Base-by-base conservation (phyloP, 2,329 filamentous ascomycete species). In the Penicillium hesseltinei region DNA sequence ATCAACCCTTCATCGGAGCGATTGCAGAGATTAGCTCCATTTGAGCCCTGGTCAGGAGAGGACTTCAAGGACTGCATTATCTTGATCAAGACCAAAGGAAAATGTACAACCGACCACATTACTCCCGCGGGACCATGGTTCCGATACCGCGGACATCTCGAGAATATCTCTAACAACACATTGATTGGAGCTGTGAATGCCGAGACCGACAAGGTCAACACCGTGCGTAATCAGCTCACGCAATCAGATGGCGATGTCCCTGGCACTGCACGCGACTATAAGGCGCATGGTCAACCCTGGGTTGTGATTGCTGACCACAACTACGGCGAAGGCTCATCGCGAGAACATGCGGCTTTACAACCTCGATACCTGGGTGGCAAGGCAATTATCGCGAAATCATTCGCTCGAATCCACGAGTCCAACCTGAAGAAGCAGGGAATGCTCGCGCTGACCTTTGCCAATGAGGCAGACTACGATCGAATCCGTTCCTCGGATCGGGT, bases 111-210 rank as follows among this genome's bases (percentile, higher is more conserved):
- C 59, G 92, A 96, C 75, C 91, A 96, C 81, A 96, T 96, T 79
- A 96, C 91, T 62, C 95, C 96, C 91, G 92, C 92, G 67, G 92
- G 92, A 66, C 92, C 92, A 62, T 96, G 92, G 92, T 83, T 97
- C 77, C 97, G 97, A 85, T 97, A 97, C 86, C 91, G 93, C 85
- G 93, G 93, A 62, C 93, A 97, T 77, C 84, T 97, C 72, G 93
- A 97, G 86, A 97, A 97, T 86, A 97, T 97, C 81, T 97, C 92
- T 75, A 97, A 97, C 88, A 97, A 97, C 86, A 96, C 97, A 91
- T 81, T 97, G 77, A 97, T 97, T 70, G 93, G 93, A 81, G 93
- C 93, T 71, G 91, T 92, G 81, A 97, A 96, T 81, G 87, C 88
- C 70, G 92, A 90, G 72, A 97, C 97, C 79, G 91, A 88, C 58